These are phyloP conservation scores for Cinchona pubescens DNA, from an alignment of 257 asterid species.

Conservation along the genomic window DNA sequence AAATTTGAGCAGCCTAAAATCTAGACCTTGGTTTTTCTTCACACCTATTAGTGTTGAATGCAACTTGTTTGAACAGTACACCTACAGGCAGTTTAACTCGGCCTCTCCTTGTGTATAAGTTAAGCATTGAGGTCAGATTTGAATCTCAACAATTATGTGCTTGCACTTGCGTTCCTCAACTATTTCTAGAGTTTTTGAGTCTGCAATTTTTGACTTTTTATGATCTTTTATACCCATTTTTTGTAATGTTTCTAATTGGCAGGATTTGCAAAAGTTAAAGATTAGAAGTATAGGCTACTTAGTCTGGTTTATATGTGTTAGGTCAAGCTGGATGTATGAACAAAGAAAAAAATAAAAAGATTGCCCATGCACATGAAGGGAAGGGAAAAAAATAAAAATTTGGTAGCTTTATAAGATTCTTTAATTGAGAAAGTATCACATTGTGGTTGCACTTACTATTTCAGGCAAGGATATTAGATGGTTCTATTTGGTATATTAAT, in stretches of 20 bases:
- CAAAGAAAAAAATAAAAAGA: not conserved
- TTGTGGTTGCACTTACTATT: not conserved
- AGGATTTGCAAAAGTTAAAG: too few relatives aligned
- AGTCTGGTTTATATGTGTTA: not conserved
- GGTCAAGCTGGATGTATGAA: not conserved
- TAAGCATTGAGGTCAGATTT: not conserved
- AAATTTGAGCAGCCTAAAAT: not conserved
- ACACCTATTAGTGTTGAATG: too few relatives aligned
- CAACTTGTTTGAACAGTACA: not conserved
- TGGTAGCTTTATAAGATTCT: not conserved
- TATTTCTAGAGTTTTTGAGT: not conserved
- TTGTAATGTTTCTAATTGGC: not conserved
- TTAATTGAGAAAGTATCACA: too few relatives aligned
- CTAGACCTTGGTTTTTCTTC: not conserved
- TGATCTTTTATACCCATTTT: not conserved
- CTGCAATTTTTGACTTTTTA: not conserved
- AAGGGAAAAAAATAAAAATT: not conserved
- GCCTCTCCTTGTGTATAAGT: not conserved
- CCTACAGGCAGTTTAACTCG: not conserved
- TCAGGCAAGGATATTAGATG: not conserved
- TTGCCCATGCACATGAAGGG: not conserved
- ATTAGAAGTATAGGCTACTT: not conserved
- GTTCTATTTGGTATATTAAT: not conserved
- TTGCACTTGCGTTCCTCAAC: not conserved
- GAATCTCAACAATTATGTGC: not conserved